phyloP scores from a whole-genome alignment of 306 rosid genomes.

The Clitoria ternatea region DNA sequence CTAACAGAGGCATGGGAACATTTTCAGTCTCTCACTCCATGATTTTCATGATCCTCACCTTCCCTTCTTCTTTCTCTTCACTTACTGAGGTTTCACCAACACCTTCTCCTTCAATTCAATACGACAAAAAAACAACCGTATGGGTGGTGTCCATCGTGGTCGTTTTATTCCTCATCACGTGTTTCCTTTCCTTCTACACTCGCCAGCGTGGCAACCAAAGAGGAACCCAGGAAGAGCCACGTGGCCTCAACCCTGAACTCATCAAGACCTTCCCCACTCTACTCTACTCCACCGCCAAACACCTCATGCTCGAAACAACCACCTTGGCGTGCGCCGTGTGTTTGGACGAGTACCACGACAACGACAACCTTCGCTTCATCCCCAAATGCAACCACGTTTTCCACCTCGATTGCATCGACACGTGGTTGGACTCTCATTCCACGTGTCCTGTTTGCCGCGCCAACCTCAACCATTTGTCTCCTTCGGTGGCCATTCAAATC shows the following conservation, averaged over 20 bases:
- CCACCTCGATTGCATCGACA: conserved; percentile 53
- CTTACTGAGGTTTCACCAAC: too few relatives aligned
- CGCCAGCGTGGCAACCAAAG: conserved; percentile 47
- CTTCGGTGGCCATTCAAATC: too few relatives aligned
- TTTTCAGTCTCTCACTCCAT: too few relatives aligned
- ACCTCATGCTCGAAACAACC: conserved; percentile 38
- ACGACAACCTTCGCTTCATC: conserved; percentile 57
- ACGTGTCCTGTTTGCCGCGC: conserved; percentile 80
- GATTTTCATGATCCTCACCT: too few relatives aligned
- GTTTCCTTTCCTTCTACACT: conserved; percentile 58
- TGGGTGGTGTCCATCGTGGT: conserved; percentile 39
- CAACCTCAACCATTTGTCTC: not conserved
- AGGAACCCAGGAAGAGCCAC: conserved; percentile 23
- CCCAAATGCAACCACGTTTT: conserved; percentile 68
- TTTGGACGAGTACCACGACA: too few relatives aligned
- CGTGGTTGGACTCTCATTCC: conserved; percentile 52
- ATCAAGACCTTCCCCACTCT: conserved; percentile 56
- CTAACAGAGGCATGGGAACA: too few relatives aligned
- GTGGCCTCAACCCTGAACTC: conserved; percentile 46
- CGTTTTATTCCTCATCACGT: conserved; percentile 42
- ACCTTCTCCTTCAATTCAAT: not conserved
- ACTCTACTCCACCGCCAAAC: conserved; percentile 52
- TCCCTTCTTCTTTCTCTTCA: not conserved
- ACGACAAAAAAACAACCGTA: conserved; percentile 30
- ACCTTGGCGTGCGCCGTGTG: conserved; percentile 64